Evolutionary conservation across 2,329 filamentous ascomycete genomes (phyloP).

Genomic region (Penicillium sp.): DNA sequence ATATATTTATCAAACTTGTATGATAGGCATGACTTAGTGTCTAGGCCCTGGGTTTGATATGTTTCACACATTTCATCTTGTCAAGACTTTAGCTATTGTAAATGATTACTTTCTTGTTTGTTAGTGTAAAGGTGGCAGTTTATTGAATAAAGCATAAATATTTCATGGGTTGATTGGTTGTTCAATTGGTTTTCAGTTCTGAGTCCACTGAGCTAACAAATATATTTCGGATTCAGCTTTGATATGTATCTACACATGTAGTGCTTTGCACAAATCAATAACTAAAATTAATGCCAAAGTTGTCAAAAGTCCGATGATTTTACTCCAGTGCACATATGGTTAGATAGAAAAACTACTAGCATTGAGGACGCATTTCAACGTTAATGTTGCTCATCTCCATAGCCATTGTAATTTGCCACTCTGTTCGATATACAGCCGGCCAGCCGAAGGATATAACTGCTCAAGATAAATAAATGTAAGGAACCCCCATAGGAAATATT

Average conservation of each 20-base stretch:
- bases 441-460: neutral
- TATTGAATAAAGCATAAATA: no score
- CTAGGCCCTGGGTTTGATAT: neutral
- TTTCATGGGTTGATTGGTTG: neutral
- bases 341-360: neutral
- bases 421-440: neutral
- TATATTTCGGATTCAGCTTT: neutral
- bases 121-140: neutral
- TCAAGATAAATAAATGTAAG: no score
- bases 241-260: neutral
- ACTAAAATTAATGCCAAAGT: neutral
- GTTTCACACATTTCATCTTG: neutral
- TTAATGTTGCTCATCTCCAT: neutral
- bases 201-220: neutral
- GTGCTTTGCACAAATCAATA: neutral
- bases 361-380: neutral
- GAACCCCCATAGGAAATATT: neutral
- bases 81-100: neutral
- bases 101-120: neutral
- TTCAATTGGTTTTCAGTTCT: neutral
- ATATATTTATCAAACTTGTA: neutral
- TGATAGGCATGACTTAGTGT: neutral
- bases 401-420: neutral
- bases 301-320: neutral
- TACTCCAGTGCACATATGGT: neutral